phyloP scores from a whole-genome alignment of 2,329 filamentous ascomycete genomes.

The Pseudonectria foliicola region DNA sequence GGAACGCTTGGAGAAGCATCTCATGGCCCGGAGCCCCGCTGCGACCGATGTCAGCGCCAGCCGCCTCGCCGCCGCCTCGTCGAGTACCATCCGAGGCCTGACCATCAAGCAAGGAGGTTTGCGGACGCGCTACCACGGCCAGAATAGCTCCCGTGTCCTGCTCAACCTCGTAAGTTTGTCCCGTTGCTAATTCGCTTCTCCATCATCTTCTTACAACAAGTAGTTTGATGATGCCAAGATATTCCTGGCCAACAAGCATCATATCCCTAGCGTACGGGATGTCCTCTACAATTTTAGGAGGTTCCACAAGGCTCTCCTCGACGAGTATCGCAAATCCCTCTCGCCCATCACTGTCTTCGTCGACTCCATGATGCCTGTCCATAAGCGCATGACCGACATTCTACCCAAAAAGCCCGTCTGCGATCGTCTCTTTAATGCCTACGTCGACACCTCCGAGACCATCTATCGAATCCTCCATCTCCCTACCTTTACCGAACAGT shows the following conservation, averaged over 20 bases:
- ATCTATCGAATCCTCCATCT: slow-evolving; percentile 48
- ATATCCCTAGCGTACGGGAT: slow-evolving; percentile 34
- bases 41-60: slow-evolving; percentile 28
- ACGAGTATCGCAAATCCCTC: slow-evolving; percentile 39
- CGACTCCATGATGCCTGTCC: slow-evolving; percentile 51
- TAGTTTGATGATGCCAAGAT: slow-evolving; percentile 49
- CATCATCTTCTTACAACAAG: slow-evolving; percentile 4
- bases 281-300: slow-evolving; percentile 38
- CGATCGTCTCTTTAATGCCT: slow-evolving; percentile 42
- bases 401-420: slow-evolving; percentile 44
- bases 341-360: slow-evolving; percentile 49
- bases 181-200: background rate
- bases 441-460: slow-evolving; percentile 44
- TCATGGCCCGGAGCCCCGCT: slow-evolving; percentile 36
- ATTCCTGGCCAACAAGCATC: slow-evolving; percentile 38
- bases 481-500: slow-evolving; percentile 43
- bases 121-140: slow-evolving; percentile 45
- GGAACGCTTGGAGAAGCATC: slow-evolving; percentile 46
- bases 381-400: slow-evolving; percentile 51
- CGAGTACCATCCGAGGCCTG: slow-evolving; percentile 42
- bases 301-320: slow-evolving; percentile 41
- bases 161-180: slow-evolving; percentile 41
- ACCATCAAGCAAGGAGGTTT: slow-evolving; percentile 40
- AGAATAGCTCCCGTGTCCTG: slow-evolving; percentile 45
- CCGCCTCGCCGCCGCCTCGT: slow-evolving; percentile 29